Conservation (phyloP, 306 rosid species). For the Alnus rubra region DNA sequence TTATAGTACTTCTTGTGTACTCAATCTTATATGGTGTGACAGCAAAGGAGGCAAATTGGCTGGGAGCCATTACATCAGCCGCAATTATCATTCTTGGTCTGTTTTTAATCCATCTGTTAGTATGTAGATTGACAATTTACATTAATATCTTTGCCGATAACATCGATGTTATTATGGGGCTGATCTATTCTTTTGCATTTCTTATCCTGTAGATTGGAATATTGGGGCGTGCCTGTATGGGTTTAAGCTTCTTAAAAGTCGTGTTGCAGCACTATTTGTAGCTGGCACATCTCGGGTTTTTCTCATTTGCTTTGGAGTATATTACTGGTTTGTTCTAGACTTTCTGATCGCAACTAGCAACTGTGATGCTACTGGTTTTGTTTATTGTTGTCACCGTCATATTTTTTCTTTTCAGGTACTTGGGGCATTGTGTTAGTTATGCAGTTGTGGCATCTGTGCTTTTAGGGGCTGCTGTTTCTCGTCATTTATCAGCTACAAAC, state of each 20-base stretch:
- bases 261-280: slow-evolving; percentile 83
- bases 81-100: slow-evolving; percentile 97
- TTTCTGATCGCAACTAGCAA: slow-evolving; percentile 5
- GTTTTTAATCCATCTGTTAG: slow-evolving; percentile 16
- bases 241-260: slow-evolving; percentile 85
- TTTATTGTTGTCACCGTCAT: slow-evolving; percentile 29
- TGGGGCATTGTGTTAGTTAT: slow-evolving; percentile 99
- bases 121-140: slow-evolving; percentile 26
- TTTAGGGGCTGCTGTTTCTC: slow-evolving; percentile 92
- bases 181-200: slow-evolving; percentile 20
- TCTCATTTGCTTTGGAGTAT: slow-evolving; percentile 97
- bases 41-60: slow-evolving; percentile 86
- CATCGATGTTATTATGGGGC: slow-evolving; percentile 21
- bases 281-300: slow-evolving; percentile 96
- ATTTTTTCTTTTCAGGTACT: slow-evolving; percentile 60
- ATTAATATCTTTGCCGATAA: slow-evolving; percentile 2
- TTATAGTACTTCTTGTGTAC: slow-evolving; percentile 78
- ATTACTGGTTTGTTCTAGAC: slow-evolving; percentile 75
- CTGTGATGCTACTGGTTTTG: slow-evolving; percentile 19
- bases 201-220: slow-evolving; percentile 81
- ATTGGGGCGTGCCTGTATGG: slow-evolving; percentile 98
- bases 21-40: slow-evolving; percentile 89
- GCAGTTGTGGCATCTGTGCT: slow-evolving; percentile 95
- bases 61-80: slow-evolving; percentile 91
- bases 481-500: slow-evolving; percentile 81